Conservation (phyloP, 148 eudicot genomes). For the Persicaria maculosa region DNA sequence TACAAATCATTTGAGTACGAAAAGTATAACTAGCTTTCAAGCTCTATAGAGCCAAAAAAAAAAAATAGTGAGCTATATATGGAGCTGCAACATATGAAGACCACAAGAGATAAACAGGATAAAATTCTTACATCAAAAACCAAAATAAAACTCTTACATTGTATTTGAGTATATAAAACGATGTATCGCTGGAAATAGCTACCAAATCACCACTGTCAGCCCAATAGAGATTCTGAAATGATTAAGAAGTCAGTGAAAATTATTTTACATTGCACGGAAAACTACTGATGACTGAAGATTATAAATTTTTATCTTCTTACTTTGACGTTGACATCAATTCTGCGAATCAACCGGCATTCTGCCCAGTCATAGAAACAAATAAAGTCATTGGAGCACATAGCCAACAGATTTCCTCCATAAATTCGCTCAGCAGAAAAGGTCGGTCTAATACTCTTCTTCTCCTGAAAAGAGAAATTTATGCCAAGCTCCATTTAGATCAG, state of each 20-base stretch:
- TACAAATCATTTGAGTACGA: not conserved
- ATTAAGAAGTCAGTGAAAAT: constrained; percentile 10
- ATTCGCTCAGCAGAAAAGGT: constrained; percentile 90
- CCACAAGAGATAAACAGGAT: too few relatives aligned
- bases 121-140: too few relatives aligned
- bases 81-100: too few relatives aligned
- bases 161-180: constrained; percentile 85
- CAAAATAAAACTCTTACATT: constrained; percentile 45
- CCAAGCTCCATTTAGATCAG: not conserved
- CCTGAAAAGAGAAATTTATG: constrained; percentile 41
- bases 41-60: not conserved
- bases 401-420: constrained; percentile 80
- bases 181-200: constrained; percentile 91
- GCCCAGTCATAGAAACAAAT: constrained; percentile 97
- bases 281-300: not conserved
- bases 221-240: constrained; percentile 85
- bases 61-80: not conserved
- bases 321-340: constrained; percentile 90
- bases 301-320: constrained; percentile 34
- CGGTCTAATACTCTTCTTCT: constrained; percentile 86
- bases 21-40: not conserved
- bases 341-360: constrained; percentile 81
- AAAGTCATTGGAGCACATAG: constrained; percentile 96
- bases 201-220: constrained; percentile 97
- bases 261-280: not conserved